Percentiles rank a stretch among this genome's conserved stretches.
These are phyloP conservation scores for Naganishia sp. DNA, from an alignment of 1,284 basidiomycete genomes.

Conservation along the genomic window DNA sequence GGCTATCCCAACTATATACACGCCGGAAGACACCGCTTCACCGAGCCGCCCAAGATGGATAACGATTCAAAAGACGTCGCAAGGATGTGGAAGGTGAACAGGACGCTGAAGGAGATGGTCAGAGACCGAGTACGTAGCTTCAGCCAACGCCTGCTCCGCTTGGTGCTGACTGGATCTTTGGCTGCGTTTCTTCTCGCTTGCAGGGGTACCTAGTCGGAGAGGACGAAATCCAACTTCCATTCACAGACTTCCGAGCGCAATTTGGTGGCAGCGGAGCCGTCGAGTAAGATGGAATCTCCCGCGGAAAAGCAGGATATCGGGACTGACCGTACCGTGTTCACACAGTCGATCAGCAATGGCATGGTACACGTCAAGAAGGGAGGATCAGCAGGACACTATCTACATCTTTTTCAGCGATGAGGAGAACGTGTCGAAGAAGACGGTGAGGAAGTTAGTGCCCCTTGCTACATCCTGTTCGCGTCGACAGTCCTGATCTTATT, in stretches of 20 bases:
- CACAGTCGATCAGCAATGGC: constrained; percentile 80
- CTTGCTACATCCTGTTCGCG: constrained; percentile 17
- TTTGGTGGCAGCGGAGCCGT: constrained; percentile 59
- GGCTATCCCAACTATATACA: no score
- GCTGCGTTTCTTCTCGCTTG: neutral
- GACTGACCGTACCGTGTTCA: constrained; percentile 1
- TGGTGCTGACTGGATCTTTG: neutral
- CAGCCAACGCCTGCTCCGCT: constrained; percentile 11
- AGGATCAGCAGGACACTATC: constrained; percentile 69
- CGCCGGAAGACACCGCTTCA: no score
- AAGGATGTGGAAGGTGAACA: constrained; percentile 89
- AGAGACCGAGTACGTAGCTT: constrained; percentile 66
- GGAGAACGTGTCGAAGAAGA: constrained; percentile 87
- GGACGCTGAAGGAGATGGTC: constrained; percentile 95
- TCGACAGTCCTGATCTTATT: constrained; percentile 12
- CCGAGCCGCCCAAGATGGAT: constrained; percentile 4
- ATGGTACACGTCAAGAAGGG: constrained; percentile 66
- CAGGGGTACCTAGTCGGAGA: constrained; percentile 10
- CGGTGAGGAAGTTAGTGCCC: constrained; percentile 82
- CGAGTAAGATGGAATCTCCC: constrained; percentile 42
- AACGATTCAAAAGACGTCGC: constrained; percentile 49
- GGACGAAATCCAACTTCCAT: constrained; percentile 68
- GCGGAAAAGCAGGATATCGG: constrained; percentile 21
- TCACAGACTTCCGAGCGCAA: constrained; percentile 67
- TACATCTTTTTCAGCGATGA: constrained; percentile 94